A percentile compares a stretch with the other conserved stretches of the same genome.
Conservation (phyloP, 1,139 yeast genomes). For the Wickerhamomyces sp. region DNA sequence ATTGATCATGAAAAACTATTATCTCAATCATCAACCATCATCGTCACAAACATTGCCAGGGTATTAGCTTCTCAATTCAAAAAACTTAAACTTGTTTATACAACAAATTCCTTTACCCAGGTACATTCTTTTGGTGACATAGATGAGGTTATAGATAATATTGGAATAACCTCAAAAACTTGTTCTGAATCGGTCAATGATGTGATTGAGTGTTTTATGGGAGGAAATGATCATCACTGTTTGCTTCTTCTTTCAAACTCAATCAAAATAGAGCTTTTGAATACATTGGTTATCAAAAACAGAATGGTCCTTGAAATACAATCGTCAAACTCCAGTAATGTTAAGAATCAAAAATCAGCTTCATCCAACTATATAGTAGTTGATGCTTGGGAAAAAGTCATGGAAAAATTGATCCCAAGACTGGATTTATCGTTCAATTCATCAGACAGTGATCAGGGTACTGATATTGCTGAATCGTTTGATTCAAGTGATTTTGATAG, state of each 20-base stretch:
- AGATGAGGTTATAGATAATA: constrained; percentile 1
- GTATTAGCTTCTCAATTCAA: constrained; percentile 24
- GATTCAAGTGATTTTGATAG: constrained; percentile 12
- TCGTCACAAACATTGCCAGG: constrained; percentile 29
- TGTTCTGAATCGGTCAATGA: not conserved
- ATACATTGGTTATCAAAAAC: constrained; percentile 10
- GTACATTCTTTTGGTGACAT: constrained; percentile 5
- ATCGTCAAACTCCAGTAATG: not conserved
- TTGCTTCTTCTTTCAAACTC: constrained; percentile 10
- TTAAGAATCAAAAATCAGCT: not conserved
- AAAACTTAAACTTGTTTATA: constrained; percentile 5
- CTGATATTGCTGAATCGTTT: constrained; percentile 3
- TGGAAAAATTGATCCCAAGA: constrained; percentile 17
- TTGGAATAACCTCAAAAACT: constrained; percentile 4
- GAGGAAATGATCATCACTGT: not conserved
- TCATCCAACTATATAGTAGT: constrained; percentile 1
- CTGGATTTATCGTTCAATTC: constrained; percentile 7
- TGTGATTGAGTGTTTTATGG: not conserved
- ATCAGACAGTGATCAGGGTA: not conserved
- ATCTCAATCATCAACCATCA: constrained; percentile 14
- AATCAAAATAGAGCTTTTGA: not conserved
- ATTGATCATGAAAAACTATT: constrained; percentile 26
- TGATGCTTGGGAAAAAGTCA: constrained; percentile 20
- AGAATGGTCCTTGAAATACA: constrained; percentile 9
- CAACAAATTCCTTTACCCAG: not conserved